Percentiles rank a stretch among this genome's conserved stretches.
Conservation (phyloP, 2,329 filamentous ascomycete species). For the Pseudocercospora crystallina region DNA sequence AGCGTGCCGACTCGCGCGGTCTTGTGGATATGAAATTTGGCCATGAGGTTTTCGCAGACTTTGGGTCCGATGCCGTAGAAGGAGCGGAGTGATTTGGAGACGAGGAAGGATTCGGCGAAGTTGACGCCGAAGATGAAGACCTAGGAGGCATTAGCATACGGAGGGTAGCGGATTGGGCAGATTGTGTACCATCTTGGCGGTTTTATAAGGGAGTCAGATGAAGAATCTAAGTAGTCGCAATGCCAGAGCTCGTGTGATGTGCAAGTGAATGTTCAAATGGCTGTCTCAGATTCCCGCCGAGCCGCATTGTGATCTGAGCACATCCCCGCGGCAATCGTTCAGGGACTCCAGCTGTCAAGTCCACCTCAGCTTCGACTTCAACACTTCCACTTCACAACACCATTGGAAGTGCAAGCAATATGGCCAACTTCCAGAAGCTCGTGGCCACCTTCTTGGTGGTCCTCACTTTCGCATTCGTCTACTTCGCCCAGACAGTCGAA, state of each 20-base stretch:
- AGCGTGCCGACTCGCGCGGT: constrained; percentile 75
- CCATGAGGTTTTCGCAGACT: constrained; percentile 72
- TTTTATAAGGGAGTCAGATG: too few species aligned
- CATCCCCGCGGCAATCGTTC: constrained; percentile 7
- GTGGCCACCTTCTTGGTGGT: constrained; percentile 73
- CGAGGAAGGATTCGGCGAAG: constrained; percentile 79
- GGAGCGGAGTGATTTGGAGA: constrained; percentile 67
- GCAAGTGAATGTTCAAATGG: constrained; percentile 1
- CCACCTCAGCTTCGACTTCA: constrained; percentile 2
- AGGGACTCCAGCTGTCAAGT: background rate
- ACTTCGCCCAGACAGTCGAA: constrained; percentile 72
- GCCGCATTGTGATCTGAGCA: background rate
- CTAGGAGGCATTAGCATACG: constrained; percentile 12
- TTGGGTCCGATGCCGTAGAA: constrained; percentile 84
- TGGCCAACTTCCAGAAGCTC: constrained; percentile 73
- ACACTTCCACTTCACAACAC: background rate
- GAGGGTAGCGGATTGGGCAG: background rate
- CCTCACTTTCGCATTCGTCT: constrained; percentile 70
- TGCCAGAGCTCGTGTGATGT: background rate
- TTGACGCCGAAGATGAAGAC: constrained; percentile 78
- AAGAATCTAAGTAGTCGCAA: too few species aligned
- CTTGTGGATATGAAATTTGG: constrained; percentile 85
- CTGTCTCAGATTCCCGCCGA: background rate
- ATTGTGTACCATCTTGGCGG: constrained; percentile 16
- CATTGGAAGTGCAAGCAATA: constrained; percentile 45